These are phyloP conservation scores for Royoungia palumana DNA, from an alignment of 768 basidiomycete genomes.

Conservation along the genomic window DNA sequence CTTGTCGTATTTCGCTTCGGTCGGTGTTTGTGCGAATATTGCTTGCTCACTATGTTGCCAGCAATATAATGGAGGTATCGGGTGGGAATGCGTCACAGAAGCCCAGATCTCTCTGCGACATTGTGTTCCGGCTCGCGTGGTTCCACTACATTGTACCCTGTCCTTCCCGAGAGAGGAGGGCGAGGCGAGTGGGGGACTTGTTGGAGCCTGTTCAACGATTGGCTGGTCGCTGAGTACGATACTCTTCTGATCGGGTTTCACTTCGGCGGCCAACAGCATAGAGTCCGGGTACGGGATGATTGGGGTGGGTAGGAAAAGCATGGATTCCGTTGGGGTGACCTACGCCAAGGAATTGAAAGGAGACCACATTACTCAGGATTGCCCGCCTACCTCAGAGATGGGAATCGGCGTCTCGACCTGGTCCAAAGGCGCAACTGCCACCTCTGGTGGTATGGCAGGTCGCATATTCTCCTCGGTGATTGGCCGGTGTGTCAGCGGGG, in stretches of 20 bases:
- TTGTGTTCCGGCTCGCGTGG: constrained; percentile 58
- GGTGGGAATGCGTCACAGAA: constrained; percentile 27
- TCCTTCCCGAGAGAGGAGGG: too few species aligned
- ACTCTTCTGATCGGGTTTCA: too few species aligned
- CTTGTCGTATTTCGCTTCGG: constrained; percentile 5
- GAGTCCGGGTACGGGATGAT: constrained; percentile 30
- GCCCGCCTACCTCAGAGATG: constrained; percentile 30
- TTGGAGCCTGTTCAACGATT: too few species aligned
- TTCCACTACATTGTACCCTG: constrained; percentile 52
- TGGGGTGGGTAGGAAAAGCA: constrained; percentile 17
- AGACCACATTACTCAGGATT: constrained; percentile 17
- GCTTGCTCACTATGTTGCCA: too few species aligned
- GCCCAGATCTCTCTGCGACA: constrained; percentile 60
- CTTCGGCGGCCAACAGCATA: constrained; percentile 14
- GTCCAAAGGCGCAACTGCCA: constrained; percentile 5
- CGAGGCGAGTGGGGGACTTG: too few species aligned
- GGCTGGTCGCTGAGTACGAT: too few species aligned
- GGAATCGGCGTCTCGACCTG: constrained; percentile 17
- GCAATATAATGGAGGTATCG: constrained; percentile 47
- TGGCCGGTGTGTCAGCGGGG: background rate
- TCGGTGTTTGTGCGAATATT: too few species aligned
- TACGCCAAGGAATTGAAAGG: constrained; percentile 16
- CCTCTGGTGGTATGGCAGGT: background rate
- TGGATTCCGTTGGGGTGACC: constrained; percentile 10
- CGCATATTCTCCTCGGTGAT: constrained; percentile 7